Base-by-base conservation (phyloP, 495 filamentous ascomycete genomes). In the Tetracladium setigerum region DNA sequence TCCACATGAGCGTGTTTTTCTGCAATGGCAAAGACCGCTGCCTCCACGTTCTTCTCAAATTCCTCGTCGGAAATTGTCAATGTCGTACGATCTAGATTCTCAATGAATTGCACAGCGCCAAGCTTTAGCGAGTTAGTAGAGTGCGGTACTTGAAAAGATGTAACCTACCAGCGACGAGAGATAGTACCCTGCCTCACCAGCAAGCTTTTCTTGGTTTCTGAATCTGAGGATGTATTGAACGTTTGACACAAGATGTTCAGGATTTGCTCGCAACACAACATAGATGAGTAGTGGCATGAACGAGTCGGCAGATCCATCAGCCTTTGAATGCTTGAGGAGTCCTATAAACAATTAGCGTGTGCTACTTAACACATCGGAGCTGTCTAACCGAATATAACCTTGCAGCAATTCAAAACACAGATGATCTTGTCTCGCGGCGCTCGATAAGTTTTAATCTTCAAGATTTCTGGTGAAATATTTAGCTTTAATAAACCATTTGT, bases 191-290 rank as follows among this genome's bases (percentile, higher is more conserved):
- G 94, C 91, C 69, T 99, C 92, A 5, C 92, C 92, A 36, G 86
- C 85, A 0, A 97, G 78, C 59, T 97, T 99, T 31, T 99, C 94
- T 62, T 95, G 94, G 56, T 96, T 95, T 46, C 92, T 81, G 67
- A 99, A 99, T 15, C 94, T 79, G 35, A 96, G 71, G 47, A 99
- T 97, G 62, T 99, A 99, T 63, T 97, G 92, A 6, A 97, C 89
- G 59, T 99, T 99, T 42, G 89, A 95, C 27, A 96, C 88, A 22
- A 99, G 71, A 62, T 96, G 87, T 37, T 95, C 89, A 0, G 94
- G 94, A 55, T 95, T 95, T 22, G 89, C 88, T 60, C 89, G 85
- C 18, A 99, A 73, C 2, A 97, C 89, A 38, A 95, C 91, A 56
- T 94, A 97, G 38, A 99, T 97, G 46, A 99, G 73, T 46, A 97